A percentile compares a stretch with the other conserved stretches of the same genome.
Evolutionary conservation across 2,329 filamentous ascomycete genomes (phyloP).

Genomic region (Talaromyces sp.): DNA sequence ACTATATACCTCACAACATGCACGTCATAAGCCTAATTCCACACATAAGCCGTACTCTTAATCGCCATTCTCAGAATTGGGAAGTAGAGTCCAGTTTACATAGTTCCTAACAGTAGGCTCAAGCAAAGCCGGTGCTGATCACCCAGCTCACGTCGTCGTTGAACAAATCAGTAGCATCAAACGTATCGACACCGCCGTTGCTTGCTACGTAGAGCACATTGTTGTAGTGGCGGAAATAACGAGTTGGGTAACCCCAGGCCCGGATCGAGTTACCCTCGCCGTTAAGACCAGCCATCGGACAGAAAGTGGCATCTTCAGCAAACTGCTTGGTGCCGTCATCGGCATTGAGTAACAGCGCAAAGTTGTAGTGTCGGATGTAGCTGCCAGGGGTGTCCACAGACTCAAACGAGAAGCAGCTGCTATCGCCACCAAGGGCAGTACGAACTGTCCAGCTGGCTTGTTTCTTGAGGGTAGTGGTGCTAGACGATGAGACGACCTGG

Average conservation of each 20-base stretch:
- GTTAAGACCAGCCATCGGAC: slow-evolving; percentile 2
- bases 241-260: slow-evolving; percentile 9
- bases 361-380: slow-evolving; percentile 9
- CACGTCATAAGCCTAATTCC: background rate
- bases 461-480: background rate
- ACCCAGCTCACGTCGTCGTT: slow-evolving; percentile 7
- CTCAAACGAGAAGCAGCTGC: slow-evolving; percentile 10
- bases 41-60: too few relatives aligned
- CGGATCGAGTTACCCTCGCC: slow-evolving; percentile 7
- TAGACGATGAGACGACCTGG: slow-evolving; percentile 6
- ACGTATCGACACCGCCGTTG: slow-evolving; percentile 4
- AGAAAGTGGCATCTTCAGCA: slow-evolving; percentile 9
- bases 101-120: background rate
- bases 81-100: background rate
- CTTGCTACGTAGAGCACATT: slow-evolving; percentile 6
- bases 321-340: slow-evolving; percentile 9
- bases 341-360: slow-evolving; percentile 5
- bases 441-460: slow-evolving; percentile 9
- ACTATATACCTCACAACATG: background rate
- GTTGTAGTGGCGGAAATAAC: slow-evolving; percentile 8
- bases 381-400: slow-evolving; percentile 9
- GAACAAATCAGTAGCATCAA: slow-evolving; percentile 3
- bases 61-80: background rate
- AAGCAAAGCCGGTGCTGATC: slow-evolving; percentile 1
- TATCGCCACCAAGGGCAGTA: slow-evolving; percentile 4